phyloP scores from a whole-genome alignment of 2,329 filamentous ascomycete species.

The Albophoma yamanashiensis region DNA sequence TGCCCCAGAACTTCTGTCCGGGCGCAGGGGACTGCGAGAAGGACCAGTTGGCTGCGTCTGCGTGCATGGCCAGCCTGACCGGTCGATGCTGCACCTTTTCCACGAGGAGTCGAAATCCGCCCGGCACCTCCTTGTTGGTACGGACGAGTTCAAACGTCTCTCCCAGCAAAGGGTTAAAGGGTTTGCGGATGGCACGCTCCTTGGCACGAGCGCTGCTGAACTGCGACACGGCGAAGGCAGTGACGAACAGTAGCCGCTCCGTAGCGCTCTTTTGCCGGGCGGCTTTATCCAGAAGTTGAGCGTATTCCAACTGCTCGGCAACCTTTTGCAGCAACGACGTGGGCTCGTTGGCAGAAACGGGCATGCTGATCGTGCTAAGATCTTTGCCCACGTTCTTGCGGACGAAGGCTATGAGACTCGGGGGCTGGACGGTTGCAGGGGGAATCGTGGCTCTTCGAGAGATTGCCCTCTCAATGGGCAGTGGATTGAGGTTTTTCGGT shows the following conservation, averaged over 20 bases:
- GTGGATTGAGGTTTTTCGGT: conserved; percentile 64
- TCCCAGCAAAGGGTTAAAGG: conserved; percentile 92
- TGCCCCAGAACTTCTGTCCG: conserved; percentile 97
- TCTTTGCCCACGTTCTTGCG: conserved; percentile 98
- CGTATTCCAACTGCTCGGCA: conserved; percentile 87
- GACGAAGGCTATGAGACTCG: conserved; percentile 86
- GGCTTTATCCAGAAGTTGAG: conserved; percentile 69
- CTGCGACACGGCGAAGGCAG: conserved; percentile 82
- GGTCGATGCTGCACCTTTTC: conserved; percentile 94
- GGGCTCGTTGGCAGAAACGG: conserved; percentile 91
- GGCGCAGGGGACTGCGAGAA: conserved; percentile 81
- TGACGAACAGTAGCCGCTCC: conserved; percentile 73
- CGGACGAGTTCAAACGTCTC: conserved; percentile 92
- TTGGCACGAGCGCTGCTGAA: conserved; percentile 76
- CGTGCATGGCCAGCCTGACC: conserved; percentile 86
- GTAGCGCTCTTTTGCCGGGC: conserved; percentile 46
- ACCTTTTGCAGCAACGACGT: conserved; percentile 78
- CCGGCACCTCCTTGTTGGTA: conserved; percentile 60
- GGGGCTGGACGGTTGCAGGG: conserved; percentile 66
- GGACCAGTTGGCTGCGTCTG: conserved; percentile 76
- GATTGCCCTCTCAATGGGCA: conserved; percentile 59
- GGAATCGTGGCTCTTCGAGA: conserved; percentile 60
- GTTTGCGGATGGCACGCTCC: conserved; percentile 87
- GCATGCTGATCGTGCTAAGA: conserved; percentile 93
- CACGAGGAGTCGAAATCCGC: conserved; percentile 80